Conservation (phyloP, 2,329 filamentous ascomycete genomes). For the Byssochlamys sp. region DNA sequence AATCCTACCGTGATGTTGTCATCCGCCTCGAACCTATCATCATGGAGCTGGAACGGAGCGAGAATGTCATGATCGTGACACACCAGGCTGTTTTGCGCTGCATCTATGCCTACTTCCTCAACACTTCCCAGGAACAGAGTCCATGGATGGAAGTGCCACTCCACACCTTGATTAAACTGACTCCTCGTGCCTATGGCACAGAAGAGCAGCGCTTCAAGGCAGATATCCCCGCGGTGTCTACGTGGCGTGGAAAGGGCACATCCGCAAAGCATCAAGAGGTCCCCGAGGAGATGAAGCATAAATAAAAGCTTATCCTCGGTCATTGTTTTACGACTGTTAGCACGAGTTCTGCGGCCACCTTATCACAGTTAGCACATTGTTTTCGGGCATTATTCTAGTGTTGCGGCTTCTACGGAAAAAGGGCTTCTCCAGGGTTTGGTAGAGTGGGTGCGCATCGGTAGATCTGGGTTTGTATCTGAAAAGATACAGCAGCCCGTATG, state of each 20-base stretch:
- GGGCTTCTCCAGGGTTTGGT: background rate
- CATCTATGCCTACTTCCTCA: constrained; percentile 99
- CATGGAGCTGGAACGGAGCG: constrained; percentile 93
- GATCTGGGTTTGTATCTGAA: background rate
- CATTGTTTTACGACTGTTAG: background rate
- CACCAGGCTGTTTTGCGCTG: constrained; percentile 94
- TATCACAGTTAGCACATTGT: background rate
- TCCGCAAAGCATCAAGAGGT: constrained; percentile 70
- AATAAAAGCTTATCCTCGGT: background rate
- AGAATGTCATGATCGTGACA: constrained; percentile 95
- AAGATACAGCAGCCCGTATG: background rate
- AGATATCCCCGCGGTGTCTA: constrained; percentile 90
- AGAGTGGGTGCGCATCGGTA: background rate
- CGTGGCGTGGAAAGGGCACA: constrained; percentile 87
- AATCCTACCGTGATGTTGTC: constrained; percentile 92
- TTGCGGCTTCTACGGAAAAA: background rate
- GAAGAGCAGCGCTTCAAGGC: constrained; percentile 80
- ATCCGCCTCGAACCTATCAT: constrained; percentile 97
- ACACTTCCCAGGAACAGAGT: constrained; percentile 80
- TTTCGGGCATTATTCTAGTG: background rate
- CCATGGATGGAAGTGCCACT: constrained; percentile 98
- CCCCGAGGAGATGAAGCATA: constrained; percentile 14
- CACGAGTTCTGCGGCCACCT: background rate
- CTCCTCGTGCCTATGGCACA: constrained; percentile 85
- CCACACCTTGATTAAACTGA: constrained; percentile 92